Evolutionary conservation across 805 yeast genomes (phyloP), one percentile per base, ranked within the genome.

Genomic region (Maudiozyma turicensis): DNA sequence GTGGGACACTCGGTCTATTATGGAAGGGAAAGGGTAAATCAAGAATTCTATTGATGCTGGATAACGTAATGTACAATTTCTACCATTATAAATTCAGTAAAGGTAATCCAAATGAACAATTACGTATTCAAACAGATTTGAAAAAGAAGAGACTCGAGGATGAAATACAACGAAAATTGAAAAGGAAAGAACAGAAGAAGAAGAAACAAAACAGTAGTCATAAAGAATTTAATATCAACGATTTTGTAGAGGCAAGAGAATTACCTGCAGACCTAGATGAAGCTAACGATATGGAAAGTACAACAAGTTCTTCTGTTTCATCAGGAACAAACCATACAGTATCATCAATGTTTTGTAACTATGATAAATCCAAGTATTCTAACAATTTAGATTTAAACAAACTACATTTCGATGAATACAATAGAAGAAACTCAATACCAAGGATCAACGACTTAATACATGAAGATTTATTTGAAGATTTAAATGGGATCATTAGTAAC

Each of bases 1-100:
- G 68, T 47, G 69, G 71, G 1, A 43, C 39, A 7, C 58, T 70
- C 47, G 64, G 66, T 7, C 69, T 72, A 50, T 53, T 77, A 14
- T 81, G 81, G 78, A 67, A 66, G 44, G 78, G 76, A 5, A 76
- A 75, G 57, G 82, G 82, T 7, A 60, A 65, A 43, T 64, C 65
- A 33, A 61, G 69, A 20, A 67, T 71, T 42, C 38, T 50, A n/a
- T n/a, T 44, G 15, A 43, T 40, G 15, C 45, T 47, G 13, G 45
- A 51, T 31, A 42, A 42, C 8, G 52, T 53, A 5, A 44, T 49
- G 37, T 48, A 43, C 7, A 56, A 53, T 29, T 61, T 65, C 50
- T 48, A 52, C 37, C 51, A 49, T 13, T 53, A 54, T 29, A 50
- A 48, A 9, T 58, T 50, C 48, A 42, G 41, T 14, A 57, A 55